A percentile compares a stretch with the other conserved stretches of the same genome.
Conservation (phyloP, 148 eudicot genomes). For the Beta vulgaris region DNA sequence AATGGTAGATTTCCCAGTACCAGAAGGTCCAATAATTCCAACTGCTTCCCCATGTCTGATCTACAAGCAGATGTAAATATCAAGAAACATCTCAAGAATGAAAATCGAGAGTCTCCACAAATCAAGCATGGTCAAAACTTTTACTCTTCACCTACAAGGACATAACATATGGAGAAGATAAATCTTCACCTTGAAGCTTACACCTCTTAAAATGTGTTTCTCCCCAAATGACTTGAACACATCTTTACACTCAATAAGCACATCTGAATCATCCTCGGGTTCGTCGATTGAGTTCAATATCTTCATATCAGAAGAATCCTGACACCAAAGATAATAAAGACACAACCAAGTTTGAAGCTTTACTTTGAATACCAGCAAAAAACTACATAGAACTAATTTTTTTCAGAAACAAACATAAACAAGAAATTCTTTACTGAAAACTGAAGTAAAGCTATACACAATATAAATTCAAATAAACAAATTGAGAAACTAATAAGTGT, state of each 20-base stretch:
- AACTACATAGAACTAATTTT: not conserved
- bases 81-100: constrained; percentile 5
- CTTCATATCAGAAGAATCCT: constrained; percentile 47
- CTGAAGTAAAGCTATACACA: not conserved
- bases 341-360: not conserved
- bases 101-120: not conserved
- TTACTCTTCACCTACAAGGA: not conserved
- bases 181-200: constrained; percentile 76
- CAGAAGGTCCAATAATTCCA: constrained; percentile 95
- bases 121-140: not conserved
- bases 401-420: constrained; percentile 15
- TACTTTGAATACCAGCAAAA: not conserved
- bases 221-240: constrained; percentile 86
- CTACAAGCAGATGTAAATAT: constrained; percentile 35
- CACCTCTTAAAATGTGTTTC: constrained; percentile 83
- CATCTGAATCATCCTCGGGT: constrained; percentile 71
- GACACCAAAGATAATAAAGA: constrained; percentile 1
- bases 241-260: constrained; percentile 82
- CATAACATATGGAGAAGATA: not conserved
- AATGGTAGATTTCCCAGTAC: constrained; percentile 95
- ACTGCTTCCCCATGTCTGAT: constrained; percentile 96
- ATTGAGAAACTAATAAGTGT: not conserved
- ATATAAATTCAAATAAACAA: not conserved
- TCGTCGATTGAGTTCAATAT: constrained; percentile 36
- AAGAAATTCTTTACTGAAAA: constrained; percentile 1